Evolutionary conservation across 192 early-diverging fungal genomes (phyloP).

Genomic region (Physocladia obscura): DNA sequence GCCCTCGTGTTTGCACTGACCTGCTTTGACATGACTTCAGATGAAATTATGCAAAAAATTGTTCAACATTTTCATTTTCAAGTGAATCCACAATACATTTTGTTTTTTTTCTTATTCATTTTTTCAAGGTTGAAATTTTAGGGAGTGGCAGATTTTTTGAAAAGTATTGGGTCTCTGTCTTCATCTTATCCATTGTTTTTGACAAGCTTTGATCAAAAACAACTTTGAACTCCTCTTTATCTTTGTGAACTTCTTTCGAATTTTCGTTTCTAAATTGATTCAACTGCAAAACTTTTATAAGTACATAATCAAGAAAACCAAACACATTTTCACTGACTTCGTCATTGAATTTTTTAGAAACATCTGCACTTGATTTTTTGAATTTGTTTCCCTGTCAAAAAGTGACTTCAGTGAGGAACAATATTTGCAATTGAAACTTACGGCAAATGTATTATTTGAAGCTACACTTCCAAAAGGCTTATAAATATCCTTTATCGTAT

Average conservation of each 20-base stretch:
- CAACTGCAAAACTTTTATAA: conserved; percentile 10
- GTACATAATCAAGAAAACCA: not conserved
- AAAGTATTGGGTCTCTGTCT: conserved; percentile 9
- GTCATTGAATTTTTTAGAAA: conserved; percentile 14
- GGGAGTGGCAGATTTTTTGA: conserved; percentile 9
- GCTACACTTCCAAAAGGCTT: conserved; percentile 13
- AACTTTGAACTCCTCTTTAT: conserved; percentile 29
- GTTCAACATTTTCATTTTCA: no score
- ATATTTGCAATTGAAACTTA: not conserved
- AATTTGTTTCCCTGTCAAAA: conserved; percentile 23
- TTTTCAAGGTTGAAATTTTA: not conserved
- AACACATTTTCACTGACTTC: not conserved
- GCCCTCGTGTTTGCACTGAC: no score
- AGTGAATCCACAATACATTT: not conserved
- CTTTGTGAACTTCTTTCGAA: conserved; percentile 14
- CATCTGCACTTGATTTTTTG: conserved; percentile 14
- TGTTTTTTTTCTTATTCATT: not conserved
- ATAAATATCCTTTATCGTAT: conserved; percentile 21
- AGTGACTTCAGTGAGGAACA: not conserved
- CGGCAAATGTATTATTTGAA: conserved; percentile 28
- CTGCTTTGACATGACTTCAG: no score
- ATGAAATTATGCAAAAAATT: no score
- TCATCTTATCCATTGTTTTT: conserved; percentile 2
- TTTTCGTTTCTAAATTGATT: conserved; percentile 24
- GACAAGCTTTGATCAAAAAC: conserved; percentile 15